phyloP scores from a whole-genome alignment of 176 grass and related monocot genomes.

The Leersia perrieri region DNA sequence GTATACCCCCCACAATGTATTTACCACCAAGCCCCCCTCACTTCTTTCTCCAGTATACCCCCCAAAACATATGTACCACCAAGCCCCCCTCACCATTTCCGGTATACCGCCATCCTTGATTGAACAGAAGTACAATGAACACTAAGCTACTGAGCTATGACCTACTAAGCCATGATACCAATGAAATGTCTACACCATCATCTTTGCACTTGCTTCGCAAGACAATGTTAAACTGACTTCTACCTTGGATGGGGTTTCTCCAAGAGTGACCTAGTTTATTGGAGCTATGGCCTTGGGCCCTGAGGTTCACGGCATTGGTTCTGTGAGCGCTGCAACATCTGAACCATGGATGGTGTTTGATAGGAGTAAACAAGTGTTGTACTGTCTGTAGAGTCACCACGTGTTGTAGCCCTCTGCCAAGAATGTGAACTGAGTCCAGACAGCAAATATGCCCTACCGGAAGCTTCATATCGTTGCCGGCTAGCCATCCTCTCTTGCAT shows the following conservation, averaged over 20 bases:
- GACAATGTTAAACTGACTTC: conserved; percentile 21
- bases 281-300: conserved; percentile 23
- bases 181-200: conserved; percentile 15
- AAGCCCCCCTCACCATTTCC: conserved; percentile 21
- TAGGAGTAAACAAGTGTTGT: conserved; percentile 64
- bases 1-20: conserved; percentile 70
- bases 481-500: conserved; percentile 95
- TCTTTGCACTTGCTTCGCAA: conserved; percentile 3
- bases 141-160: conserved; percentile 15
- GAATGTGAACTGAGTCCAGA: conserved; percentile 94
- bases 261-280: conserved; percentile 32
- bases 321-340: conserved; percentile 87
- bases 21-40: conserved; percentile 36
- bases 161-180: conserved; percentile 28
- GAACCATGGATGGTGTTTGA: conserved; percentile 88
- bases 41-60: conserved; percentile 46
- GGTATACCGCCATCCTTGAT: conserved; percentile 38
- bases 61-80: conserved; percentile 44
- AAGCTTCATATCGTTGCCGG: conserved; percentile 63
- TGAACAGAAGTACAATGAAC: conserved; percentile 30
- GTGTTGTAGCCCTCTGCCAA: conserved; percentile 83
- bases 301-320: conserved; percentile 44
- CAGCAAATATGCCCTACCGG: conserved; percentile 73
- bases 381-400: conserved; percentile 73
- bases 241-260: conserved; percentile 53